phyloP scores from a whole-genome alignment of 140 eudicot genomes.

The Stevia rebaudiana region DNA sequence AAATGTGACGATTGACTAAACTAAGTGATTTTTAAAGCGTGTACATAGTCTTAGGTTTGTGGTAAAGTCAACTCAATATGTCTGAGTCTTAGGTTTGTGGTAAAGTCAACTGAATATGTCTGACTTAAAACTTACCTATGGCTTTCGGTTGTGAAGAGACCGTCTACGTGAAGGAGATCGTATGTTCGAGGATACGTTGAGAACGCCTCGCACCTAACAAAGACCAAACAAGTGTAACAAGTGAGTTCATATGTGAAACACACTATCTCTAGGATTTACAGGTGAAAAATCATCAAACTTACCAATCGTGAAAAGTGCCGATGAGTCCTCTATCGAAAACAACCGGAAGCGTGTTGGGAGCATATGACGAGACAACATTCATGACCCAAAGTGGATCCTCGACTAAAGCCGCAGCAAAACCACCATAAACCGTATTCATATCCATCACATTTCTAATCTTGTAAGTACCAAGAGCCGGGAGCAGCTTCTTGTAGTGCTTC shows the following conservation, averaged over 20 bases:
- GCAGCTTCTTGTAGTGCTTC: slow-evolving; percentile 77
- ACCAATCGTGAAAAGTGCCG: slow-evolving; percentile 95
- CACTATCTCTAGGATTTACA: background rate
- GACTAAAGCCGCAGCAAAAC: slow-evolving; percentile 74
- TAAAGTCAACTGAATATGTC: no score
- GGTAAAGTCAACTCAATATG: no score
- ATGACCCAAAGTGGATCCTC: slow-evolving; percentile 88
- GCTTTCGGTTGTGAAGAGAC: slow-evolving; percentile 90
- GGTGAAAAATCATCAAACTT: slow-evolving; percentile 15
- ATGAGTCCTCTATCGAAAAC: slow-evolving; percentile 84
- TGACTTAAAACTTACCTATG: slow-evolving; percentile 49
- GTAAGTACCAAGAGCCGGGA: slow-evolving; percentile 72
- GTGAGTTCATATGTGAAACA: background rate
- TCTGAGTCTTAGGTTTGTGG: no score
- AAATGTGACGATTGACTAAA: no score
- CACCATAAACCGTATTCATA: slow-evolving; percentile 86
- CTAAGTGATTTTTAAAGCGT: no score
- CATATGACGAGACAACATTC: slow-evolving; percentile 93
- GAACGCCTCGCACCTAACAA: slow-evolving; percentile 89
- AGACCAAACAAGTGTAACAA: background rate
- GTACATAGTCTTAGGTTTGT: no score
- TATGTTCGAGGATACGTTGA: slow-evolving; percentile 95
- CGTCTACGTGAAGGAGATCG: slow-evolving; percentile 84
- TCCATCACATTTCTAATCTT: slow-evolving; percentile 87
- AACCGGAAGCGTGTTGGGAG: slow-evolving; percentile 73